These are phyloP conservation scores for Candida germanica DNA, from an alignment of 805 yeast genomes.

Conservation along the genomic window DNA sequence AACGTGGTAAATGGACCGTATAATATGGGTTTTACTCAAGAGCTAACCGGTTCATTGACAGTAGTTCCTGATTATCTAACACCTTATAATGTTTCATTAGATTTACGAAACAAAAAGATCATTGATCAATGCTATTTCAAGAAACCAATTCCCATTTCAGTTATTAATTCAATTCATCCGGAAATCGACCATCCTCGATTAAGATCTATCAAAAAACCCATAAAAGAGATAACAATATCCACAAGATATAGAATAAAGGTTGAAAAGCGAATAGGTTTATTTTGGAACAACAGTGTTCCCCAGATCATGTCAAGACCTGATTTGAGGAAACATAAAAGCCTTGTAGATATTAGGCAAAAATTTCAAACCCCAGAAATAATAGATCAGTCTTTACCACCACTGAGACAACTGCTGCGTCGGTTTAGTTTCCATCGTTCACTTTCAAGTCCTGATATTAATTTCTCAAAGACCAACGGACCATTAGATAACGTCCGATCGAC, in stretches of 20 bases:
- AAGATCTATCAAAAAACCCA: too few relatives aligned
- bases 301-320: constrained; percentile 1
- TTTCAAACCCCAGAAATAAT: neutral
- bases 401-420: too few relatives aligned
- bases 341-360: neutral
- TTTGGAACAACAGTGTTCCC: constrained; percentile 12
- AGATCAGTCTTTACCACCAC: too few relatives aligned
- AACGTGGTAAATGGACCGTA: constrained; percentile 27
- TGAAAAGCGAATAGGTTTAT: constrained; percentile 10
- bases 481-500: too few relatives aligned
- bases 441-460: too few relatives aligned
- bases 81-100: constrained; percentile 18
- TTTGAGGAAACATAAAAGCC: constrained; percentile 4
- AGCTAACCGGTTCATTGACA: too few relatives aligned
- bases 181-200: too few relatives aligned
- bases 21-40: constrained; percentile 16
- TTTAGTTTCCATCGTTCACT: too few relatives aligned
- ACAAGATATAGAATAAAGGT: constrained; percentile 8
- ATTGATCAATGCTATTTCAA: constrained; percentile 10
- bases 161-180: too few relatives aligned
- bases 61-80: constrained; percentile 15
- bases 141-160: constrained; percentile 6
- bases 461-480: too few relatives aligned
- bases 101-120: neutral
- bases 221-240: too few relatives aligned